Percentiles rank a stretch among this genome's conserved stretches.
phyloP scores from a whole-genome alignment of 1,284 basidiomycete genomes.

The Xerocomus amazonicus region DNA sequence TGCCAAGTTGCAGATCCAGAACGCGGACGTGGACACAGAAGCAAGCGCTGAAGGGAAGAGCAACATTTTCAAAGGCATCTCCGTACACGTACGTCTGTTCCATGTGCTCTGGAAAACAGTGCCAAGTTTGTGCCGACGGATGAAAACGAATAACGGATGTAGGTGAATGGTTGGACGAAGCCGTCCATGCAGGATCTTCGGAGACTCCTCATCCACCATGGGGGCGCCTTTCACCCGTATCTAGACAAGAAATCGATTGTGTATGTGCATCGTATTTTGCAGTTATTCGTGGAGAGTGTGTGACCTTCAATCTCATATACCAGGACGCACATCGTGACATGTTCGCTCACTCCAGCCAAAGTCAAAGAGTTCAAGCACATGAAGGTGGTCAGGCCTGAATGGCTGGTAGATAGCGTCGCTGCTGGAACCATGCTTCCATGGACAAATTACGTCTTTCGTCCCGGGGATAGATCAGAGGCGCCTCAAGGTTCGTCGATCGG shows the following conservation, averaged over 20 bases:
- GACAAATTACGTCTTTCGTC: conserved; percentile 61
- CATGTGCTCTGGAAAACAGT: background rate
- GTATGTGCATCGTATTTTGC: conserved; percentile 41
- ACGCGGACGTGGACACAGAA: conserved; percentile 51
- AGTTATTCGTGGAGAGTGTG: background rate
- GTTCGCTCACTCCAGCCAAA: conserved; percentile 86
- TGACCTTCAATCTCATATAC: background rate
- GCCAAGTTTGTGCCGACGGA: background rate
- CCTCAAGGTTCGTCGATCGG: conserved; percentile 45
- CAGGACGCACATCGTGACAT: conserved; percentile 88
- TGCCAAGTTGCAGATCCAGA: conserved; percentile 86
- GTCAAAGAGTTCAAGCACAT: conserved; percentile 83
- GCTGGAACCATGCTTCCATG: conserved; percentile 72
- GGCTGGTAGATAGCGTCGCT: conserved; percentile 77
- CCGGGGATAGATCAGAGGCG: conserved; percentile 43
- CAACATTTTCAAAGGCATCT: conserved; percentile 68
- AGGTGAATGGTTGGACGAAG: conserved; percentile 90
- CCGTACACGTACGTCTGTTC: conserved; percentile 67
- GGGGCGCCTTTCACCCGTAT: conserved; percentile 83
- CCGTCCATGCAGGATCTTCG: conserved; percentile 87
- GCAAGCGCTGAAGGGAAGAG: conserved; percentile 31
- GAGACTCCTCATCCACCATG: conserved; percentile 77
- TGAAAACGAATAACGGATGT: background rate
- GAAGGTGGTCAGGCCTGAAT: conserved; percentile 85
- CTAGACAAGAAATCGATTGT: conserved; percentile 74